These are phyloP conservation scores for Podaxis sp. DNA, from an alignment of 768 basidiomycete genomes.

Conservation along the genomic window DNA sequence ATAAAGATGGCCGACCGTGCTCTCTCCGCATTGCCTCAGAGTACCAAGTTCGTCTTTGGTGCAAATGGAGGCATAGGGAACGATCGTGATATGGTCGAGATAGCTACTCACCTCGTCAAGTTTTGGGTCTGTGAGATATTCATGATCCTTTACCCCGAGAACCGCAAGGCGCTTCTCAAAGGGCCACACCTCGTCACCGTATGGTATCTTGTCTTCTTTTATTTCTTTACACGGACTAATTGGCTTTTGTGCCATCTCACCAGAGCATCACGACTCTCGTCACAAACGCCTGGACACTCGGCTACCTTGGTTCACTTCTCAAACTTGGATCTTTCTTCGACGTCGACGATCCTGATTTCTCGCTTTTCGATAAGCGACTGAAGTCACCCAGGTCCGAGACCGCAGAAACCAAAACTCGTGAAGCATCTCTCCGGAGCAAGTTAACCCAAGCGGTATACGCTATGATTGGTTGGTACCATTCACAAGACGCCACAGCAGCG, in stretches of 20 bases:
- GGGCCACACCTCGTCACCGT: conserved; percentile 24
- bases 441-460: conserved; percentile 20
- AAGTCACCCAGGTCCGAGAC: background rate
- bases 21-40: conserved; percentile 3
- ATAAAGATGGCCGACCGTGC: conserved; percentile 13
- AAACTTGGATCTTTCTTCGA: conserved; percentile 24
- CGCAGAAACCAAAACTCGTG: background rate
- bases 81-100: conserved; percentile 23
- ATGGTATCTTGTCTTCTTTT: background rate
- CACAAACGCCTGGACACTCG: conserved; percentile 22
- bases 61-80: conserved; percentile 17
- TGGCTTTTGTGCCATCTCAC: background rate
- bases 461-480: conserved; percentile 27
- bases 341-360: conserved; percentile 3
- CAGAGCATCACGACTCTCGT: conserved; percentile 21
- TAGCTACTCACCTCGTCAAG: conserved; percentile 29
- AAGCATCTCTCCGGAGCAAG: conserved; percentile 8
- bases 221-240: background rate
- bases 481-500: conserved; percentile 18
- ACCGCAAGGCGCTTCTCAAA: conserved; percentile 20
- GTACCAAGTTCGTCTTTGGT: conserved; percentile 11
- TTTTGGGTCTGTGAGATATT: conserved; percentile 29
- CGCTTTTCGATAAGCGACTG: background rate
- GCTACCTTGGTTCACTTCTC: conserved; percentile 22
- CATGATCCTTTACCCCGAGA: conserved; percentile 24